These are phyloP conservation scores for Salvia miltiorrhiza DNA, from an alignment of 257 asterid genomes.

Conservation along the genomic window DNA sequence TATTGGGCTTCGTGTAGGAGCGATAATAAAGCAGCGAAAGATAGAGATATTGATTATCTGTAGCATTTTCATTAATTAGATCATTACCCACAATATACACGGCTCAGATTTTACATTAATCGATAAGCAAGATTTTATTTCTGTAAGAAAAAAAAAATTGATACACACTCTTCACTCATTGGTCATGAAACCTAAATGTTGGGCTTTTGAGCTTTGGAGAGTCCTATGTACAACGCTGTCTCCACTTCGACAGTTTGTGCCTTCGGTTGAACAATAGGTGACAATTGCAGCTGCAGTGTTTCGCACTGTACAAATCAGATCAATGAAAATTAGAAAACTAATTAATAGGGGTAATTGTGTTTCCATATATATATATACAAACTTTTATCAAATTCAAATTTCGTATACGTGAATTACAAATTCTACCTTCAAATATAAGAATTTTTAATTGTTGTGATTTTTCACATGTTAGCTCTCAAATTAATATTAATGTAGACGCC, in stretches of 20 bases:
- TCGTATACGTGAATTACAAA: no score
- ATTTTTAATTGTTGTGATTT: no score
- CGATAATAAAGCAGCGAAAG: no score
- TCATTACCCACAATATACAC: neutral
- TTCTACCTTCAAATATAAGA: no score
- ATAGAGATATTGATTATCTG: neutral
- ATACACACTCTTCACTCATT: neutral
- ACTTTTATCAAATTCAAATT: no score
- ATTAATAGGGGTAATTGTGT: no score
- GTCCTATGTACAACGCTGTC: conserved; percentile 51
- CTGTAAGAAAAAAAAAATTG: conserved; percentile 8
- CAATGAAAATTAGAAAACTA: neutral
- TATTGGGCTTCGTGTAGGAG: neutral
- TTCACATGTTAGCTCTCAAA: no score
- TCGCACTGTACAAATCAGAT: neutral
- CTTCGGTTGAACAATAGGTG: conserved; percentile 8
- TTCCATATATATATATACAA: no score
- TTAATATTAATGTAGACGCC: no score
- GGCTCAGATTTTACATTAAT: neutral
- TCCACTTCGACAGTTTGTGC: conserved; percentile 35
- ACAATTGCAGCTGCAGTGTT: conserved; percentile 15
- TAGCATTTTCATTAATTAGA: neutral
- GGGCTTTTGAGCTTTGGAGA: conserved; percentile 18
- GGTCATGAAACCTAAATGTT: no score
- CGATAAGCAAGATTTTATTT: neutral